Evolutionary conservation across 1,284 basidiomycete species (phyloP).

Genomic region (Ustilago loliicola): DNA sequence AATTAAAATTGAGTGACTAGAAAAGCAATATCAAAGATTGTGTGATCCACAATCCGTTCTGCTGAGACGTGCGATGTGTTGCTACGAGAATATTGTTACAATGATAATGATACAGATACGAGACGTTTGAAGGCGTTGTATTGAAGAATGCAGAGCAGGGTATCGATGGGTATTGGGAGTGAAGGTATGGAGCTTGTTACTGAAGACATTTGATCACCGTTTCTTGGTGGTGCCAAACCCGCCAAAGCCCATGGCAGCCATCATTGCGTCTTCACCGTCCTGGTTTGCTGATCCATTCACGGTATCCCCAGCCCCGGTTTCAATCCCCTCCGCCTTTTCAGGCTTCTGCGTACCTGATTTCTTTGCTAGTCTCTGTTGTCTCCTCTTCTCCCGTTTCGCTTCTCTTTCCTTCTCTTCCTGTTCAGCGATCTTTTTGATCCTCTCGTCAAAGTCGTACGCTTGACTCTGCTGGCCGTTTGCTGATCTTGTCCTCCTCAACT

Average conservation of each 20-base stretch:
- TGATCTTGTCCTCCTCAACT: slow-evolving; percentile 73
- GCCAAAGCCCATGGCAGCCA: slow-evolving; percentile 90
- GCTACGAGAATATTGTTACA: slow-evolving; percentile 7
- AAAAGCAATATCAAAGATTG: background rate
- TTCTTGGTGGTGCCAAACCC: slow-evolving; percentile 84
- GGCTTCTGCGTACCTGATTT: slow-evolving; percentile 14
- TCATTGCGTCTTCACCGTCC: slow-evolving; percentile 76
- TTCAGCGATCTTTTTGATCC: slow-evolving; percentile 84
- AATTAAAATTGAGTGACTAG: background rate
- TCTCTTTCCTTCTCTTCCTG: slow-evolving; percentile 74
- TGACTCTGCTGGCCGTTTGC: slow-evolving; percentile 15
- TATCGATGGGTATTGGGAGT: background rate
- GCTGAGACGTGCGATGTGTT: background rate
- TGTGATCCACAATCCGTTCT: background rate
- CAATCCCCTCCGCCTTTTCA: background rate
- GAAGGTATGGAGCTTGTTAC: background rate
- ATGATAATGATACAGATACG: slow-evolving; percentile 7
- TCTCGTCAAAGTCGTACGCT: slow-evolving; percentile 90
- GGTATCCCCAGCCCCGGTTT: background rate
- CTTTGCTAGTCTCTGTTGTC: slow-evolving; percentile 78
- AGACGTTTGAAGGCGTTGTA: background rate
- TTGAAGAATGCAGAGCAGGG: background rate
- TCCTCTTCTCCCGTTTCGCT: slow-evolving; percentile 78
- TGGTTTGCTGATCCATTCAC: background rate
- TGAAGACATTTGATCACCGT: slow-evolving; percentile 15